phyloP scores from a whole-genome alignment of 23 red algal species.

The Gracilaria gracilis region DNA sequence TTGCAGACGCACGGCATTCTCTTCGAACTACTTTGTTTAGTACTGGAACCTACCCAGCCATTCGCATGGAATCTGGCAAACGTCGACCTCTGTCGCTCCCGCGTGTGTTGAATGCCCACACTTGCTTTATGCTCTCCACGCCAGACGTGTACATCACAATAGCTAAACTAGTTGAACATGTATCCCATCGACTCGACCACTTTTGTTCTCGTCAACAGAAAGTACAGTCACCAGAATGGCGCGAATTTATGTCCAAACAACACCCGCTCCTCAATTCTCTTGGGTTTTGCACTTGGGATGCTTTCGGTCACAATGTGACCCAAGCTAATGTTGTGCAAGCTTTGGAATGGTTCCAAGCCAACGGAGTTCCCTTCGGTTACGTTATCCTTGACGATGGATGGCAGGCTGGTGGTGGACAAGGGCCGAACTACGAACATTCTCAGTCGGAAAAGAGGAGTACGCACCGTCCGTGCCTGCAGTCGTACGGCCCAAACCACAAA shows the following conservation, averaged over 20 bases:
- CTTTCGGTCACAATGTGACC: slow-evolving; percentile 30
- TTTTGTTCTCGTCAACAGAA: slow-evolving; percentile 46
- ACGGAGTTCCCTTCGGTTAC: slow-evolving; percentile 45
- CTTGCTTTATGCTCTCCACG: slow-evolving; percentile 5
- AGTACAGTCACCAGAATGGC: slow-evolving; percentile 1
- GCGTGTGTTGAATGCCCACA: neutral
- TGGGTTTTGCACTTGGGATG: slow-evolving; percentile 78
- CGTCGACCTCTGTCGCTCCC: slow-evolving; percentile 5
- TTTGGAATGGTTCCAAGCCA: slow-evolving; percentile 5
- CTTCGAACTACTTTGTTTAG: slow-evolving; percentile 58
- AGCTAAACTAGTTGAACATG: neutral
- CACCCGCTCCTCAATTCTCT: slow-evolving; percentile 23
- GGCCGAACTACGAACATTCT: slow-evolving; percentile 43
- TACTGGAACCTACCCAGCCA: neutral
- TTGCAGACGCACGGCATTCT: slow-evolving; percentile 25
- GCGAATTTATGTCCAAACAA: neutral
- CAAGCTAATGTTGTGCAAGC: slow-evolving; percentile 17
- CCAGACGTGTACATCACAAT: slow-evolving; percentile 2
- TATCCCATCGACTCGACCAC: neutral
- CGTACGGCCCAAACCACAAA: slow-evolving; percentile 61
- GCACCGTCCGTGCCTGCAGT: slow-evolving; percentile 17
- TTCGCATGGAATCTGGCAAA: slow-evolving; percentile 50
- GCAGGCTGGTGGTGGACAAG: slow-evolving; percentile 44
- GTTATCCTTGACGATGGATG: slow-evolving; percentile 81
- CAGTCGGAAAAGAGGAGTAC: slow-evolving; percentile 5